phyloP scores from a whole-genome alignment of 805 yeast genomes.

The Suhomyces prunicola region DNA sequence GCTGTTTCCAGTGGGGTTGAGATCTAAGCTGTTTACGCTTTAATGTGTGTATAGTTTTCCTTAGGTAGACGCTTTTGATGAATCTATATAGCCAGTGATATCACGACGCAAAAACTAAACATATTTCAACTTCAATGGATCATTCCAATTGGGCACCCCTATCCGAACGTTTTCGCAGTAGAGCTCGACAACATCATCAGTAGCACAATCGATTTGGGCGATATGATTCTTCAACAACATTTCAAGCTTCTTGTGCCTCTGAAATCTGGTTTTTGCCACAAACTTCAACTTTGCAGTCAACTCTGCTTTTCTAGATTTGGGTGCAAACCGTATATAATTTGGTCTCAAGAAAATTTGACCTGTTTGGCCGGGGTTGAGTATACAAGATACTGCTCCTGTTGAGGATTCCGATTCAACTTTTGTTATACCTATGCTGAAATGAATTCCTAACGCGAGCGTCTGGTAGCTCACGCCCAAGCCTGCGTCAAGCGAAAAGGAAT shows the following conservation, averaged over 20 bases:
- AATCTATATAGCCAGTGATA: not conserved
- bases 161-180: slow-evolving; percentile 15
- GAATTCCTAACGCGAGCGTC: not conserved
- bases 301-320: not conserved
- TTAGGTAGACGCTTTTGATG: not conserved
- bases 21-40: slow-evolving; percentile 11
- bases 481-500: not conserved
- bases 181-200: slow-evolving; percentile 19
- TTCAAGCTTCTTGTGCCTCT: not conserved
- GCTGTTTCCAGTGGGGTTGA: slow-evolving; percentile 37
- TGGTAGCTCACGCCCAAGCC: not conserved
- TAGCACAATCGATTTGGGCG: slow-evolving; percentile 17
- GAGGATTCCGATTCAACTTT: not conserved
- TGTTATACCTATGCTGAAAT: not conserved
- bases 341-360: not conserved
- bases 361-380: not conserved
- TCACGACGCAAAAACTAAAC: not conserved
- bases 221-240: not conserved
- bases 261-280: not conserved
- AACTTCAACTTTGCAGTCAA: not conserved
- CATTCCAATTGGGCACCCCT: slow-evolving; percentile 19
- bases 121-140: slow-evolving; percentile 17
- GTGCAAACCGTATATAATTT: not conserved
- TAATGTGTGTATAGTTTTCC: not conserved
- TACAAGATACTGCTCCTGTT: not conserved